Percentiles rank a stretch among this genome's conserved stretches.
Evolutionary conservation across 495 filamentous ascomycete genomes (phyloP).

Genomic region (Viridothelium virens): DNA sequence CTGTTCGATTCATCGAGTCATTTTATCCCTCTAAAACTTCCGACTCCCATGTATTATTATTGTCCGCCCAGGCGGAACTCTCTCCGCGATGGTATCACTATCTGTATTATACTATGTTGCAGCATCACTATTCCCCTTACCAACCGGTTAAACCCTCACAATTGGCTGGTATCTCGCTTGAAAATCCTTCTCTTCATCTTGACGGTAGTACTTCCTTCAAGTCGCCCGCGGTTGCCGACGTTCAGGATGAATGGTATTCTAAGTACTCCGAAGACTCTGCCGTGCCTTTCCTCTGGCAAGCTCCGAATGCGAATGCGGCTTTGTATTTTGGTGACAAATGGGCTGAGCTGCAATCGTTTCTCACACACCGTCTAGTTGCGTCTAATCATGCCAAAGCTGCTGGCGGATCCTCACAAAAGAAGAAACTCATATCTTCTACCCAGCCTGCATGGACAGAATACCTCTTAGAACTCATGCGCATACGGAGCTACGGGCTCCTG

Average conservation of each 20-base stretch:
- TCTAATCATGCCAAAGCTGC: slow-evolving; percentile 20
- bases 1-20: slow-evolving; percentile 65
- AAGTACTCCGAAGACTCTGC: slow-evolving; percentile 26
- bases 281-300: slow-evolving; percentile 70
- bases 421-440: slow-evolving; percentile 41
- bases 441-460: slow-evolving; percentile 73
- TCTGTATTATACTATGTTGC: slow-evolving; percentile 63
- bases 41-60: slow-evolving; percentile 62
- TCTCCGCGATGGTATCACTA: slow-evolving; percentile 74
- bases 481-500: slow-evolving; percentile 62
- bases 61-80: slow-evolving; percentile 69
- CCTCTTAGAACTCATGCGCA: slow-evolving; percentile 61
- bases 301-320: slow-evolving; percentile 68
- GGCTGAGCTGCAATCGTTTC: slow-evolving; percentile 69
- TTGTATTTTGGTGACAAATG: slow-evolving; percentile 78
- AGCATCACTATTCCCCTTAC: slow-evolving; percentile 61
- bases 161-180: slow-evolving; percentile 67
- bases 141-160: slow-evolving; percentile 35
- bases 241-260: slow-evolving; percentile 23
- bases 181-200: slow-evolving; percentile 56
- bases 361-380: slow-evolving; percentile 49
- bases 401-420: slow-evolving; percentile 13
- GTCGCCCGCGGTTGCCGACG: slow-evolving; percentile 39
- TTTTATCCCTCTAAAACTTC: slow-evolving; percentile 63
- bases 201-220: slow-evolving; percentile 47